A percentile compares a stretch with the other conserved stretches of the same genome.
phyloP scores from a whole-genome alignment of 257 asterid species.

The Solanum lycopersicoides region DNA sequence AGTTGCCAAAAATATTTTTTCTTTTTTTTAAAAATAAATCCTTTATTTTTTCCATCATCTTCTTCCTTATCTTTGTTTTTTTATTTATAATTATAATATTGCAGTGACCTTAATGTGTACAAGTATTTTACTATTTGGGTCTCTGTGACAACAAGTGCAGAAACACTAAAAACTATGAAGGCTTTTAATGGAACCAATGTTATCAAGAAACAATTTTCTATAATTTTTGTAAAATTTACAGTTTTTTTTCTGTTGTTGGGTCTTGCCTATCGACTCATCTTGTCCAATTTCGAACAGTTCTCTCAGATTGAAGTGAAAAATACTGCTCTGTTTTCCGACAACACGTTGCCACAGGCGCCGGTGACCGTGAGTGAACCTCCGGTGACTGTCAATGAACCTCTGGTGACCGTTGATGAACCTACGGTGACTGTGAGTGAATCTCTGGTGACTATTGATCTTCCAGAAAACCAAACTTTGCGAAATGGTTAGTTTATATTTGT shows the following conservation, averaged over 20 bases:
- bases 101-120: background rate
- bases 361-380: background rate
- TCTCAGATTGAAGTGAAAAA: constrained; percentile 17
- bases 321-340: background rate
- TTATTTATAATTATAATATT: background rate
- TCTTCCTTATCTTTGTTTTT: background rate
- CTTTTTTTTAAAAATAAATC: background rate
- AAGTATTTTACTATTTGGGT: background rate
- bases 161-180: constrained; percentile 31
- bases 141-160: background rate
- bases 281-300: constrained; percentile 38
- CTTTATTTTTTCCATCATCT: background rate
- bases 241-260: constrained; percentile 48
- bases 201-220: constrained; percentile 20
- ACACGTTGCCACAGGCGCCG: constrained; percentile 9
- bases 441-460: constrained; percentile 4
- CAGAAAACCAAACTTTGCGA: constrained; percentile 2
- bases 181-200: constrained; percentile 6
- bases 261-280: constrained; percentile 39
- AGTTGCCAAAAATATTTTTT: background rate
- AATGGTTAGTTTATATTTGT: constrained; percentile 16
- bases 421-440: background rate
- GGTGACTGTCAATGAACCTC: background rate
- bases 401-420: background rate
- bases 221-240: constrained; percentile 28